Evolutionary conservation across 495 filamentous ascomycete genomes (phyloP).

Genomic region (Neurospora terricola): DNA sequence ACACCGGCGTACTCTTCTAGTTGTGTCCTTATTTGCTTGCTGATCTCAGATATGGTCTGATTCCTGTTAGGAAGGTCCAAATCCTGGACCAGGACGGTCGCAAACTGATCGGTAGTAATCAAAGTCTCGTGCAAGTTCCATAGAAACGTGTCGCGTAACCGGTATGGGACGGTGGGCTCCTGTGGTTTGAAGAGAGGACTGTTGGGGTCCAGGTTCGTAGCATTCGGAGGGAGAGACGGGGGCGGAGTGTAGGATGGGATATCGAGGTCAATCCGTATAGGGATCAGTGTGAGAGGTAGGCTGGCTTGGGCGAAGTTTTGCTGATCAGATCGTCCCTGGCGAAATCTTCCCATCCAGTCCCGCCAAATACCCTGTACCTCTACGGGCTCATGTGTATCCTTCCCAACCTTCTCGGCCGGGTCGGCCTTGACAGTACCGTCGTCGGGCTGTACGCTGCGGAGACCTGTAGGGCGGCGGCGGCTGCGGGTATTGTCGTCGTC

Average conservation of each 20-base stretch:
- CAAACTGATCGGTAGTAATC: conserved; percentile 92
- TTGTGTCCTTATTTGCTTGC: conserved; percentile 87
- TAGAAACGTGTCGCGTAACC: conserved; percentile 85
- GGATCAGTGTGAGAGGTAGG: conserved; percentile 82
- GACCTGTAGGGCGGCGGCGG: conserved; percentile 69
- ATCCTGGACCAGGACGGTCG: conserved; percentile 80
- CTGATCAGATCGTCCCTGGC: conserved; percentile 45
- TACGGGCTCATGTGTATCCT: conserved; percentile 70
- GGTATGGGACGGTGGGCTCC: conserved; percentile 69
- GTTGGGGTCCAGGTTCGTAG: conserved; percentile 39
- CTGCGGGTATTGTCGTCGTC: conserved; percentile 79
- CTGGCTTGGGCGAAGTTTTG: conserved; percentile 76
- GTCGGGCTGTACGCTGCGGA: conserved; percentile 64
- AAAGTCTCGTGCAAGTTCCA: conserved; percentile 97
- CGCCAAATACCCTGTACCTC: conserved; percentile 83
- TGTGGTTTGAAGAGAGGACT: conserved; percentile 66
- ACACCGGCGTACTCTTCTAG: conserved; percentile 94
- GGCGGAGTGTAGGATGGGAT: conserved; percentile 67
- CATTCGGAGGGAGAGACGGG: conserved; percentile 59
- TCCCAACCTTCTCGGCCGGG: conserved; percentile 65
- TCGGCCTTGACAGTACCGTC: conserved; percentile 51
- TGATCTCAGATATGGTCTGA: conserved; percentile 64
- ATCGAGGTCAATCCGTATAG: conserved; percentile 93
- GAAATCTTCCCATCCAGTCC: conserved; percentile 85
- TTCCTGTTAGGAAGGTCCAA: conserved; percentile 75